Base-by-base conservation (phyloP, 148 eudicot species). In the Rhododendron simsii region DNA sequence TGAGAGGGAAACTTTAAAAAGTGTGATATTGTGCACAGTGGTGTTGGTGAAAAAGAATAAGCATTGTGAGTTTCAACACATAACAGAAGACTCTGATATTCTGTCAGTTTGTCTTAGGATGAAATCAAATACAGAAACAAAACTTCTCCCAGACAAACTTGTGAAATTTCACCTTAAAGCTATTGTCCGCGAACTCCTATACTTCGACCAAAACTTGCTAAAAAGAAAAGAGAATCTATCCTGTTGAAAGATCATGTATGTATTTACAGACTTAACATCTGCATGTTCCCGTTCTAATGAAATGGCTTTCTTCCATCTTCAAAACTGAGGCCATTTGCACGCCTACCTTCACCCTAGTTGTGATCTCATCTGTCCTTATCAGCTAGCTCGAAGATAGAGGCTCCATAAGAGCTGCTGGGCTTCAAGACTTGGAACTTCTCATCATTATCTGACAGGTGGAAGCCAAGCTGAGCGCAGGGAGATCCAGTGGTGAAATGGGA, bases 161-260 rank as follows among this genome's bases (percentile, higher is more conserved):
- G 30, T 28, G 11, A 53, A 45, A 16, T 55, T 81, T 51, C 44
- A 16, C 44, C 23, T 5, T 50, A 81, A 18, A 53, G 13, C 57
- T 41, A 82, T 13, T 2, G 50, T 69, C 48, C 48, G 3, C 26
- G 13, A 69, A 76, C 85, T 28, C 23, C 63, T 48, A 47, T 53
- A 83, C 78, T 23, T 47, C 5, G 15, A 15, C 33, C 20, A 83
- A 83, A 83, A 26, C 75, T 30, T 0, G 10, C 39, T 69, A 71
- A 47, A n/a, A 28, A 30, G n/a, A 71, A 13, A 71, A 84, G 3
- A 84, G 51, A 84, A 84, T 33, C 39, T 71, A 78, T 30, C 81
- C 48, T 84, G 53, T 26, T 23, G n/a, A 4, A 35, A 74, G 15
- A 84, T 30, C 44, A 4, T 45, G 51, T 47, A 63, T 44, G 26